Evolutionary conservation across 1,139 yeast genomes (phyloP).

Genomic region (Pichia sp.): DNA sequence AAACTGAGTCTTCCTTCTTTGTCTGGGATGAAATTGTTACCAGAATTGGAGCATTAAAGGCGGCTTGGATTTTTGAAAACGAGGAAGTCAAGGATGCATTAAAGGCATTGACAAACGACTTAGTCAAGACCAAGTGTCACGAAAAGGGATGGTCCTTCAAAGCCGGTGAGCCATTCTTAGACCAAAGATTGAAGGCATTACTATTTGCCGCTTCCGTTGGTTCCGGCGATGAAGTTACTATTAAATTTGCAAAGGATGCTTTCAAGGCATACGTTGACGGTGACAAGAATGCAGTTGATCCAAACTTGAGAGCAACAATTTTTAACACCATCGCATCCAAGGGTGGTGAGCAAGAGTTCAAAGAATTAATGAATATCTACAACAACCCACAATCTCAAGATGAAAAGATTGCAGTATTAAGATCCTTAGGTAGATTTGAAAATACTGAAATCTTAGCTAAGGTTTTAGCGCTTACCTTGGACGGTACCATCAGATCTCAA

Average conservation of each 20-base stretch:
- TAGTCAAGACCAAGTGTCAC: conserved; percentile 53
- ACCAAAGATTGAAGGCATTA: conserved; percentile 67
- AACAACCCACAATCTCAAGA: conserved; percentile 59
- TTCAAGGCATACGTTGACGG: conserved; percentile 56
- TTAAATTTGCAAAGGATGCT: conserved; percentile 45
- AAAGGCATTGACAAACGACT: conserved; percentile 49
- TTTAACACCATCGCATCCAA: conserved; percentile 60
- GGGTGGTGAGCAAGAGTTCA: conserved; percentile 55
- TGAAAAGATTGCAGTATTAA: conserved; percentile 70
- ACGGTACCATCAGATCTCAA: conserved; percentile 70
- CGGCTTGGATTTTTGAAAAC: conserved; percentile 68
- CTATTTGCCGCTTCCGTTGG: conserved; percentile 65
- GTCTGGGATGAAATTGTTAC: conserved; percentile 63
- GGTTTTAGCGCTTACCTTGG: conserved; percentile 54
- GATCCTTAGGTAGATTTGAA: conserved; percentile 66
- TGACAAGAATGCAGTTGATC: conserved; percentile 65
- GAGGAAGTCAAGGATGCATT: conserved; percentile 48
- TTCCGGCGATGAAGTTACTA: conserved; percentile 49
- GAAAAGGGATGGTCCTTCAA: conserved; percentile 65
- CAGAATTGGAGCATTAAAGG: conserved; percentile 45
- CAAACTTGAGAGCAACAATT: conserved; percentile 69
- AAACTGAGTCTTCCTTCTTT: conserved; percentile 46
- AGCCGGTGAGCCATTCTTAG: conserved; percentile 57
- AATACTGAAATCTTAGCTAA: conserved; percentile 50
- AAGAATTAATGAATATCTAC: conserved; percentile 58